Percentiles rank a stretch among this genome's conserved stretches.
Conservation (phyloP, 345 rosid genomes). For the Microcos paniculata region DNA sequence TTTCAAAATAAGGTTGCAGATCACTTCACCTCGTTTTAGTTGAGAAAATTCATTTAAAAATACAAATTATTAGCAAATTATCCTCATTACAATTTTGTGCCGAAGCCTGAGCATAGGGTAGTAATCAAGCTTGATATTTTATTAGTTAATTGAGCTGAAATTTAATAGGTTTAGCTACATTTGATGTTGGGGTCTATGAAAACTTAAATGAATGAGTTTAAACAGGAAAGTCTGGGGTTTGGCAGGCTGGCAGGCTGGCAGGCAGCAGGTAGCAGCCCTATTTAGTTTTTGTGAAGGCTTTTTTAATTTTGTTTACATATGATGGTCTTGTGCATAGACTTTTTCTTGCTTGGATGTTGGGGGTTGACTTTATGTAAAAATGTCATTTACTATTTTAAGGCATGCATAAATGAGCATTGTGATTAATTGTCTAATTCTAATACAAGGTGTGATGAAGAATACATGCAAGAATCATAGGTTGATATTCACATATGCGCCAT, state of each 20-base stretch:
- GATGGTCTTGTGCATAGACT: not conserved
- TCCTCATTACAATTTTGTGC: not conserved
- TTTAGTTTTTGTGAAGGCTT: not conserved
- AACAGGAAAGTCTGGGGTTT: not conserved
- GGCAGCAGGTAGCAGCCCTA: not conserved
- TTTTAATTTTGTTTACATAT: not conserved
- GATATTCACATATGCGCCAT: too few relatives aligned
- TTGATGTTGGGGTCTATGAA: not conserved
- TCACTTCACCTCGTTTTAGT: not conserved
- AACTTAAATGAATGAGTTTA: not conserved
- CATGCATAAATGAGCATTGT: not conserved
- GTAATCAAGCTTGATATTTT: not conserved
- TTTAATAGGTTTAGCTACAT: not conserved
- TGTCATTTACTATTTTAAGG: not conserved
- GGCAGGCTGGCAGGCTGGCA: not conserved
- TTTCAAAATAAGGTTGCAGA: not conserved
- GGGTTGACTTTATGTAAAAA: not conserved
- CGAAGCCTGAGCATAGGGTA: not conserved
- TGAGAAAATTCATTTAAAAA: slow-evolving; percentile 1
- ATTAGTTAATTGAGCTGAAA: not conserved
- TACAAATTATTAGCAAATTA: not conserved
- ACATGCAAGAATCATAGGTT: not conserved
- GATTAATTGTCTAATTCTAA: not conserved
- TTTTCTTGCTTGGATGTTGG: not conserved
- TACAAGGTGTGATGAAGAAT: not conserved